A percentile compares a stretch with the other conserved stretches of the same genome.
These are phyloP conservation scores for Ascochyta clinopodiicola DNA, from an alignment of 2,329 filamentous ascomycete genomes.

Conservation along the genomic window DNA sequence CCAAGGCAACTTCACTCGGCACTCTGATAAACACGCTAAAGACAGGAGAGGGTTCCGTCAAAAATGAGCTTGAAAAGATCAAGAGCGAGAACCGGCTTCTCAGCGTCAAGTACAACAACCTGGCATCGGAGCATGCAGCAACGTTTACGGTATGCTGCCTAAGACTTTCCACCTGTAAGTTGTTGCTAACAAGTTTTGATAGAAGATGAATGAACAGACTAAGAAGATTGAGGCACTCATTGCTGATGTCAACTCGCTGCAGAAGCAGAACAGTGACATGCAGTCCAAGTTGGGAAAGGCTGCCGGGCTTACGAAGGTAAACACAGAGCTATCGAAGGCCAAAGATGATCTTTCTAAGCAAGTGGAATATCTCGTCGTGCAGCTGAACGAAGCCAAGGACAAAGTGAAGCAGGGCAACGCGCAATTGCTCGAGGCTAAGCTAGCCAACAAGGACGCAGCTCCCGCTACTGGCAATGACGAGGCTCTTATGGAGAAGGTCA, in stretches of 20 bases:
- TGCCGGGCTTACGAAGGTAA: conserved; percentile 19
- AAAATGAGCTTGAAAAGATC: conserved; percentile 28
- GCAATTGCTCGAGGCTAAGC: conserved; percentile 11
- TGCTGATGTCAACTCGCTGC: conserved; percentile 11
- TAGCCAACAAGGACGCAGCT: not conserved
- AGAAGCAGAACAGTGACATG: conserved; percentile 26
- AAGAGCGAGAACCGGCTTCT: conserved; percentile 25
- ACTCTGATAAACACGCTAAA: conserved; percentile 21
- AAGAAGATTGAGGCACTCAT: conserved; percentile 27
- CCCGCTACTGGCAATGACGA: not conserved
- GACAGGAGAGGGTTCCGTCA: conserved; percentile 13
- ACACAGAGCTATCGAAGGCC: conserved; percentile 13
- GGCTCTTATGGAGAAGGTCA: conserved; percentile 14
- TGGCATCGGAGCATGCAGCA: conserved; percentile 29
- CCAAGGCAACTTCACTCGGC: conserved; percentile 28
- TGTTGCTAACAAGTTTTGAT: not conserved
- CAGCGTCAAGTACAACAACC: conserved; percentile 30
- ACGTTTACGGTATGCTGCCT: conserved; percentile 25
- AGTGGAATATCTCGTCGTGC: not conserved
- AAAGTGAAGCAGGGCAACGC: not conserved
- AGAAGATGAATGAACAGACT: conserved; percentile 26
- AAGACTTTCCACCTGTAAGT: not conserved
- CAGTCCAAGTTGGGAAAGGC: conserved; percentile 20
- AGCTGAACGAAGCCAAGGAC: conserved; percentile 9
- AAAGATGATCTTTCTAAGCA: conserved; percentile 14